These are phyloP conservation scores for Clarkia xantiana DNA, from an alignment of 345 rosid genomes.

Conservation along the genomic window DNA sequence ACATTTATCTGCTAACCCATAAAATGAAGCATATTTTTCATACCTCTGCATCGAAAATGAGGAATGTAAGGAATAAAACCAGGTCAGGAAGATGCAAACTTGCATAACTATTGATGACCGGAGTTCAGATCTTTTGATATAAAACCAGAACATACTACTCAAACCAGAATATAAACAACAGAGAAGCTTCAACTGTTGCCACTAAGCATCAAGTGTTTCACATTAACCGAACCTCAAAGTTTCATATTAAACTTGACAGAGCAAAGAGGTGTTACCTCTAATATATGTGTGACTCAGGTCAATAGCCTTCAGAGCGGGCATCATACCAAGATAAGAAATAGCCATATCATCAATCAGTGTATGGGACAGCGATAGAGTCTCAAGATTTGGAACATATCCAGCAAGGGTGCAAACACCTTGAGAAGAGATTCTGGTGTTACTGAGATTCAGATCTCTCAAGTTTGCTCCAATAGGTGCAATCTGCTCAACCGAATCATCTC, in stretches of 20 bases:
- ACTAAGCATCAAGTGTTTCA: not conserved
- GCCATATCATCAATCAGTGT: constrained; percentile 49
- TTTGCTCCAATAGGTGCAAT: constrained; percentile 42
- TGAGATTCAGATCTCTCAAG: constrained; percentile 50
- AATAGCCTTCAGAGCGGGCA: constrained; percentile 44
- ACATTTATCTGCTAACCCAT: too few relatives aligned
- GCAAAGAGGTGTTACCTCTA: constrained; percentile 32
- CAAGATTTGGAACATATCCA: constrained; percentile 53
- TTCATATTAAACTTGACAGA: not conserved
- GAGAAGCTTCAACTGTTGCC: too few relatives aligned
- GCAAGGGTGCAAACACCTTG: constrained; percentile 45
- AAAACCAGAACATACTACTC: too few relatives aligned
- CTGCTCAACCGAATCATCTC: constrained; percentile 52
- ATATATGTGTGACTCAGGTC: constrained; percentile 63
- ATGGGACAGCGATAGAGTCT: constrained; percentile 40
- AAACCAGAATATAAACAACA: too few relatives aligned
- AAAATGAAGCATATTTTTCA: too few relatives aligned
- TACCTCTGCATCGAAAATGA: too few relatives aligned
- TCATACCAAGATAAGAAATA: constrained; percentile 37
- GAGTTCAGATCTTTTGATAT: too few relatives aligned
- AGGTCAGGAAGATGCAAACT: too few relatives aligned
- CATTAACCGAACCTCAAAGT: not conserved
- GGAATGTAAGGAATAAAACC: too few relatives aligned
- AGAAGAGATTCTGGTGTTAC: constrained; percentile 57
- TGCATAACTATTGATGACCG: too few relatives aligned